Percentiles rank a stretch among this genome's conserved stretches.
Evolutionary conservation across 2,329 filamentous ascomycete species (phyloP).

Genomic region (Lachnellula subtilissima): DNA sequence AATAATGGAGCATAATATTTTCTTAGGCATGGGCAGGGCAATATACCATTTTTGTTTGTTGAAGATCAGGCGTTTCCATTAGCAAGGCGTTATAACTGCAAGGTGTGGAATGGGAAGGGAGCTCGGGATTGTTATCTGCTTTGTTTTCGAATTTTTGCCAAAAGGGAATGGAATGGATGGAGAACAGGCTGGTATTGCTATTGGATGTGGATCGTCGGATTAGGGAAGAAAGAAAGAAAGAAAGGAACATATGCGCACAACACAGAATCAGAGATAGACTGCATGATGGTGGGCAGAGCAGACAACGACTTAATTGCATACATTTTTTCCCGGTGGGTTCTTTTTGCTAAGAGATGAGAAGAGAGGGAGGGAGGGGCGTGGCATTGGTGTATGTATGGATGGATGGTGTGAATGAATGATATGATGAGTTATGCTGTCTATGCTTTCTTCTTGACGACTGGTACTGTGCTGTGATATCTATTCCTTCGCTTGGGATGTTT

Average conservation of each 20-base stretch:
- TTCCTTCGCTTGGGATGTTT: too few species aligned
- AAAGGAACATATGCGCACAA: not conserved
- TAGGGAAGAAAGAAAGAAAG: not conserved
- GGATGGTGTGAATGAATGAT: not conserved
- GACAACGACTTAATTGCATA: not conserved
- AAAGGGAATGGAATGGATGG: not conserved
- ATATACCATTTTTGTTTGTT: slow-evolving; percentile 11
- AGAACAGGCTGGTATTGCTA: not conserved
- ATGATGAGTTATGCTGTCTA: too few species aligned
- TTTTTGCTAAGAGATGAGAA: not conserved
- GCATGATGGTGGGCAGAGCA: not conserved
- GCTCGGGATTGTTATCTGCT: not conserved
- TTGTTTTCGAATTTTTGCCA: not conserved
- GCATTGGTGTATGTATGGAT: not conserved
- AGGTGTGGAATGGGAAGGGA: not conserved
- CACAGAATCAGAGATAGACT: not conserved
- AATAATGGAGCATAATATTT: not conserved
- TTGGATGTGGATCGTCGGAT: not conserved
- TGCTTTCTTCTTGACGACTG: too few species aligned
- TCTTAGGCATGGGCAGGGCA: slow-evolving; percentile 10
- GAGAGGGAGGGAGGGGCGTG: not conserved
- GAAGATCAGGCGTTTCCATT: slow-evolving; percentile 7
- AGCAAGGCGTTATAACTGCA: slow-evolving; percentile 16
- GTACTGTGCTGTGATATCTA: too few species aligned
- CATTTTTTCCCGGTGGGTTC: not conserved